Evolutionary conservation across 768 basidiomycete genomes (phyloP).

Genomic region (Porphyrellus cyaneotinctus): DNA sequence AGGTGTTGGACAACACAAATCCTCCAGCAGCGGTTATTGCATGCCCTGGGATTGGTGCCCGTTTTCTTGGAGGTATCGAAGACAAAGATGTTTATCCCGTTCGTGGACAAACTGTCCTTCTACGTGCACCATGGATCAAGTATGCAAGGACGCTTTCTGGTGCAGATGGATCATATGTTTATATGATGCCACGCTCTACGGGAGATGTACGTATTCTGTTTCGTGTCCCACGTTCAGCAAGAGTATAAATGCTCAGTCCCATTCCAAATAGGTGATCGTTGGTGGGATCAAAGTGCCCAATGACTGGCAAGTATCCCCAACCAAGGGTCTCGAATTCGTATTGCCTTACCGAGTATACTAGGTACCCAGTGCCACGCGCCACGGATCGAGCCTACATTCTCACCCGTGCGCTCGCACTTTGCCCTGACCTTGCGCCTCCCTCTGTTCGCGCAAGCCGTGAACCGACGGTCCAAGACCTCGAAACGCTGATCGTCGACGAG

Average conservation of each 20-base stretch:
- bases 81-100: constrained; percentile 46
- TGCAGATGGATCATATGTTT: constrained; percentile 30
- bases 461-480: constrained; percentile 48
- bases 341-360: constrained; percentile 17
- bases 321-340: not conserved
- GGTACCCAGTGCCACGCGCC: constrained; percentile 62
- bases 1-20: constrained; percentile 15
- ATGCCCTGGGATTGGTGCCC: constrained; percentile 64
- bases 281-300: constrained; percentile 56
- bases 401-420: constrained; percentile 44
- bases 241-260: not conserved
- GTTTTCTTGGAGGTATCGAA: constrained; percentile 48
- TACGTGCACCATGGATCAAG: constrained; percentile 48
- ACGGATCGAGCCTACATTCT: constrained; percentile 62
- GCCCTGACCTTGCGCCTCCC: constrained; percentile 56
- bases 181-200: constrained; percentile 35
- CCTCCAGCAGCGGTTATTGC: constrained; percentile 50
- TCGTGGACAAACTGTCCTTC: constrained; percentile 43
- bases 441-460: constrained; percentile 43
- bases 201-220: constrained; percentile 36
- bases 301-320: constrained; percentile 48
- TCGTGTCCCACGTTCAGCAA: not conserved
- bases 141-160: constrained; percentile 33
- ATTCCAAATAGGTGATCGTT: constrained; percentile 41
- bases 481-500: constrained; percentile 45